phyloP scores from a whole-genome alignment of 305 asterid genomes.

The Fraxinus baroniana region DNA sequence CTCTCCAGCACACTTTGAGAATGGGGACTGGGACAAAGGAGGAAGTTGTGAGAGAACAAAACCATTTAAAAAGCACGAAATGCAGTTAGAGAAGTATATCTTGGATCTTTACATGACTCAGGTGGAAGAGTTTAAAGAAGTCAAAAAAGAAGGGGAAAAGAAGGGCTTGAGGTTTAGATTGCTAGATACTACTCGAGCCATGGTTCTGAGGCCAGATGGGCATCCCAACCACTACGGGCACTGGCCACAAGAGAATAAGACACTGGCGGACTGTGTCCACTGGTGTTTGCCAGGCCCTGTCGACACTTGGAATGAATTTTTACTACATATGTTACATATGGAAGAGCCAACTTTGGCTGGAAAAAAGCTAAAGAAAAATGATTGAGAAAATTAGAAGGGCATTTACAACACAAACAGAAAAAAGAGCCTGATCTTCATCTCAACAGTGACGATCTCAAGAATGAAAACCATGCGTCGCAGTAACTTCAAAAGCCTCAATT shows the following conservation, averaged over 20 bases:
- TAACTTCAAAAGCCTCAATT: not conserved
- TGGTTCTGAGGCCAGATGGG: constrained; percentile 31
- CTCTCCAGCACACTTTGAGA: constrained; percentile 30
- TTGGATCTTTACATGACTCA: constrained; percentile 22
- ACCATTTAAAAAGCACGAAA: constrained; percentile 12
- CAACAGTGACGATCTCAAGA: not conserved
- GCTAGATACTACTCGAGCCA: constrained; percentile 28
- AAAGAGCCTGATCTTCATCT: not conserved
- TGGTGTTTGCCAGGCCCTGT: constrained; percentile 37
- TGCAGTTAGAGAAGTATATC: constrained; percentile 15
- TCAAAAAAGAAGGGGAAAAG: constrained; percentile 15
- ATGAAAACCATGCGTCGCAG: not conserved
- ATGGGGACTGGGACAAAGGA: constrained; percentile 31
- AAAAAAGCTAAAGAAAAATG: constrained; percentile 1
- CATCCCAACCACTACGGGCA: constrained; percentile 33
- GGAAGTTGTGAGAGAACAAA: constrained; percentile 26
- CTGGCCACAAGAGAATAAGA: constrained; percentile 22
- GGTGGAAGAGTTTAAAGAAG: constrained; percentile 28
- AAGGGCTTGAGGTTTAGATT: constrained; percentile 23
- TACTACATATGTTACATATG: constrained; percentile 20
- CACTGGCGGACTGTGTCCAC: constrained; percentile 32
- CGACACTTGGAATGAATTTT: constrained; percentile 33
- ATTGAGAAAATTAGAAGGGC: not conserved
- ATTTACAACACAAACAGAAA: not conserved
- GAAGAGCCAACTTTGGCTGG: constrained; percentile 14